A percentile compares a stretch with the other conserved stretches of the same genome.
Conservation (phyloP, 805 yeast species). For the Spathaspora boniae region DNA sequence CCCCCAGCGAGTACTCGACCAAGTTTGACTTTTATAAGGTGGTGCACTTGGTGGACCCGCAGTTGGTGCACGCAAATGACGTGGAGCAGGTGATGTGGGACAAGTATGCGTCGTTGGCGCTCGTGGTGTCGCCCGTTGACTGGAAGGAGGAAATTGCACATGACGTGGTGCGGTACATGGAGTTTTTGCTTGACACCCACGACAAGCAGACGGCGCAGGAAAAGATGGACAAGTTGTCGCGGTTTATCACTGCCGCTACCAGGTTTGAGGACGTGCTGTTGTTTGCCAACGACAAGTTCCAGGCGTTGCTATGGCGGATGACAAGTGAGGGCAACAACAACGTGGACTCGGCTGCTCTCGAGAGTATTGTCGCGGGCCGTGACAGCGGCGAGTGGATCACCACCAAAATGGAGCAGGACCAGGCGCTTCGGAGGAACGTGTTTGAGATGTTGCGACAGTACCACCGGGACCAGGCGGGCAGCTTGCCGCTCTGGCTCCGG, state of each 20-base stretch:
- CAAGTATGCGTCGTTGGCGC: conserved; percentile 22
- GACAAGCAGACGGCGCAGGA: conserved; percentile 15
- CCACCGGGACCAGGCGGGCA: conserved; percentile 10
- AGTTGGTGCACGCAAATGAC: conserved; percentile 20
- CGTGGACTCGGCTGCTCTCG: neutral
- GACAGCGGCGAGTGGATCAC: neutral
- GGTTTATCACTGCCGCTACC: conserved; percentile 24
- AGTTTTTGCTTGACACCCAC: conserved; percentile 27
- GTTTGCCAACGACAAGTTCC: conserved; percentile 22
- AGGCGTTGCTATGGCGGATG: conserved; percentile 35
- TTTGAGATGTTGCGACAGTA: conserved; percentile 22
- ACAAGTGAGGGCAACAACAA: conserved; percentile 13
- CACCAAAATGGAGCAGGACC: conserved; percentile 15
- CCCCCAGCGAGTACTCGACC: conserved; percentile 17
- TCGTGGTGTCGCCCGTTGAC: conserved; percentile 7
- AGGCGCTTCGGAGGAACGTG: conserved; percentile 29
- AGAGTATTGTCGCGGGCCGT: neutral
- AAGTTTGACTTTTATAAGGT: conserved; percentile 22
- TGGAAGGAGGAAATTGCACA: conserved; percentile 15
- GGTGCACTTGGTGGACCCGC: conserved; percentile 25
- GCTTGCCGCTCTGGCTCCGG: conserved; percentile 17
- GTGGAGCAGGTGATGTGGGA: conserved; percentile 22
- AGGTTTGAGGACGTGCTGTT: conserved; percentile 24
- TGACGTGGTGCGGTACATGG: conserved; percentile 30
- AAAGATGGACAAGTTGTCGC: conserved; percentile 22